Percentiles rank a stretch among this genome's conserved stretches.
Evolutionary conservation across 2,329 filamentous ascomycete species (phyloP).

Genomic region (Sordariomycetes sp.): DNA sequence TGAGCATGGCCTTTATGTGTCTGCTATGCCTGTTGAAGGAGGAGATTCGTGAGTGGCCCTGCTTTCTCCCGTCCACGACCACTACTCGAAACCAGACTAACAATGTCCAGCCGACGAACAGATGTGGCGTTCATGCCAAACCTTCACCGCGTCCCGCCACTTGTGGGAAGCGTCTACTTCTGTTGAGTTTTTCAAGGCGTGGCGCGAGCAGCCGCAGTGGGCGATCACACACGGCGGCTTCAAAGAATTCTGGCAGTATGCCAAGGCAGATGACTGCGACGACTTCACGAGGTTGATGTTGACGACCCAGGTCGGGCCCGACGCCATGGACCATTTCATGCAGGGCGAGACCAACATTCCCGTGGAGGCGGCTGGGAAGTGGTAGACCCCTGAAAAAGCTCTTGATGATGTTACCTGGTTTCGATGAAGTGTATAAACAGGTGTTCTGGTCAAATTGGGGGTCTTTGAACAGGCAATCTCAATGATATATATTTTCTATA

Average conservation of each 20-base stretch:
- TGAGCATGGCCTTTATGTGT: conserved; percentile 20
- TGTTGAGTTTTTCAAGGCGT: conserved; percentile 30
- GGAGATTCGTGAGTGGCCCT: conserved; percentile 16
- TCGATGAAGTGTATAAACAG: background rate
- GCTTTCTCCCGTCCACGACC: conserved; percentile 9
- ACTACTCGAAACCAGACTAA: background rate
- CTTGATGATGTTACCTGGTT: background rate
- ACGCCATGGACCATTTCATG: conserved; percentile 26
- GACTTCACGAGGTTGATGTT: conserved; percentile 28
- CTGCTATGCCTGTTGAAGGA: conserved; percentile 23
- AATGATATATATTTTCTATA: too few relatives aligned
- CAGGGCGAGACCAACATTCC: conserved; percentile 14
- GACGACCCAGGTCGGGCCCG: conserved; percentile 23
- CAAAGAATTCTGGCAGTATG: conserved; percentile 25
- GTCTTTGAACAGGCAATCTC: too few relatives aligned
- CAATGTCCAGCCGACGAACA: background rate
- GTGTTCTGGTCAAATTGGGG: too few relatives aligned
- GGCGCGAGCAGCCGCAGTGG: conserved; percentile 31
- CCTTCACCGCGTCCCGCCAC: conserved; percentile 28
- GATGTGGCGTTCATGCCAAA: background rate
- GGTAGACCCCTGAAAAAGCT: background rate
- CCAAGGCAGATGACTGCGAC: conserved; percentile 24
- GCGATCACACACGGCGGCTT: conserved; percentile 22
- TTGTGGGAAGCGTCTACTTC: conserved; percentile 32
- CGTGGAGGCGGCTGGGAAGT: conserved; percentile 1